Conservation (phyloP, 768 basidiomycete genomes). For the Mrakia hoshinonis region DNA sequence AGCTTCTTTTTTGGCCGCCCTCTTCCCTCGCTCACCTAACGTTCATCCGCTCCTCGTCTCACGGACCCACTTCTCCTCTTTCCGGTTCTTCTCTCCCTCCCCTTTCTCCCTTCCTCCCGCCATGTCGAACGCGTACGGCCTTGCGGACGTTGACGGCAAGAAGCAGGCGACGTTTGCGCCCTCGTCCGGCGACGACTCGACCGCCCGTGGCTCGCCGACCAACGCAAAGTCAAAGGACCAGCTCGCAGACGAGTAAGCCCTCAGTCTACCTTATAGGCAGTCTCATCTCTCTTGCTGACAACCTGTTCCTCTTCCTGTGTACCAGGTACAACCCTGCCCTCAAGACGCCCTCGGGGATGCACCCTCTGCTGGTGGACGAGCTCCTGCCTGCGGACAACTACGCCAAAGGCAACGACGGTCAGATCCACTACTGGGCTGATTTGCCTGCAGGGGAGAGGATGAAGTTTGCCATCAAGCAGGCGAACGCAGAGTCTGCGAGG, state of each 20-base stretch:
- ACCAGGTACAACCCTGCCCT: constrained; percentile 12
- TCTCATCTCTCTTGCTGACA: too few relatives aligned
- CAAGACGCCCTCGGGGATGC: constrained; percentile 1
- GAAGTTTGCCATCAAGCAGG: constrained; percentile 38
- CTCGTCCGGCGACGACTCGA: not conserved
- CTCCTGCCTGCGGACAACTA: constrained; percentile 35
- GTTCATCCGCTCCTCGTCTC: not conserved
- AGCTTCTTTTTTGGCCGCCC: not conserved
- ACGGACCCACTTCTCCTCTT: not conserved
- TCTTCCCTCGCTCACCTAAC: not conserved
- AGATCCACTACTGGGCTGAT: constrained; percentile 40
- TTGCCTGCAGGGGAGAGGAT: constrained; percentile 35
- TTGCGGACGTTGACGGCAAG: constrained; percentile 7
- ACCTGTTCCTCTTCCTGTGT: too few relatives aligned
- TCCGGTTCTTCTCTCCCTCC: not conserved
- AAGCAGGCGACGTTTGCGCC: not conserved
- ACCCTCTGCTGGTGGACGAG: constrained; percentile 25
- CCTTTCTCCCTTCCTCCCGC: not conserved
- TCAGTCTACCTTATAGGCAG: too few relatives aligned
- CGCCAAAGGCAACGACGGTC: constrained; percentile 28
- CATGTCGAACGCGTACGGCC: not conserved
- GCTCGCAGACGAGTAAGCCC: not conserved
- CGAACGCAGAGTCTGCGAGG: constrained; percentile 37
- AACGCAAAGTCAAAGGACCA: not conserved
- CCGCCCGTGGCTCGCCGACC: not conserved